Evolutionary conservation across 768 basidiomycete species (phyloP), one percentile per base, ranked within the genome.

Genomic region (Tephrocybe sp.): DNA sequence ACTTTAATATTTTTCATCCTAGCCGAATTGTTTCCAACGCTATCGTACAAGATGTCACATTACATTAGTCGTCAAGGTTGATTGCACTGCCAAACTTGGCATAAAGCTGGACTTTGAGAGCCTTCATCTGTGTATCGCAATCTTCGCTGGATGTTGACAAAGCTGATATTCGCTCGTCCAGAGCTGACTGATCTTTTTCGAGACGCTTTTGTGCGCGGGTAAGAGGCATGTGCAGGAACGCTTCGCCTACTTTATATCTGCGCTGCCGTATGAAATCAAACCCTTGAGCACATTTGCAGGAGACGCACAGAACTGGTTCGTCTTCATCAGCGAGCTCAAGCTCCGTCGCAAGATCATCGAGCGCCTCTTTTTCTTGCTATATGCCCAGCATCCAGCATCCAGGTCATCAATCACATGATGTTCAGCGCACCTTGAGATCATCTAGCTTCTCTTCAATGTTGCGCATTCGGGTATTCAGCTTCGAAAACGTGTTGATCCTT

Each of bases 321-420:
- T 90, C 87, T 59, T 95, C 93, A 55, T 96, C 93, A 1, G 86
- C 84, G 9, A 98, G 81, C 63, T 96, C 93, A 20, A 98, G 79
- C 62, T 97, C 95, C 39, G 80, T 88, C 1, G 83, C 71, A 25
- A 97, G 79, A 65, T 98, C 95, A 53, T 96, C 93, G 12, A 96
- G 80, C 2, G 93, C 88, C 60, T 97, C 95, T 70, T 95, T 95
- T 71, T 96, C 93, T 79, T 90, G 85, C 93, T 98, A n/a, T n/a
- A 24, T 46, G 20, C 33, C 34, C 34, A 12, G n/a, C n/a, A 36
- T 5, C 15, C 7, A 36, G 34, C 6, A 12, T 36, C 15, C 34
- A 30, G 11, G 8, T 12, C 4, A 36, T 36, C 34, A 14, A 15
- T 36, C 34, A 21, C 34, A 4, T 8, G 14, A 34, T 26, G 43